phyloP scores from a whole-genome alignment of 768 basidiomycete species.

The Leccinellum rugosiceps region DNA sequence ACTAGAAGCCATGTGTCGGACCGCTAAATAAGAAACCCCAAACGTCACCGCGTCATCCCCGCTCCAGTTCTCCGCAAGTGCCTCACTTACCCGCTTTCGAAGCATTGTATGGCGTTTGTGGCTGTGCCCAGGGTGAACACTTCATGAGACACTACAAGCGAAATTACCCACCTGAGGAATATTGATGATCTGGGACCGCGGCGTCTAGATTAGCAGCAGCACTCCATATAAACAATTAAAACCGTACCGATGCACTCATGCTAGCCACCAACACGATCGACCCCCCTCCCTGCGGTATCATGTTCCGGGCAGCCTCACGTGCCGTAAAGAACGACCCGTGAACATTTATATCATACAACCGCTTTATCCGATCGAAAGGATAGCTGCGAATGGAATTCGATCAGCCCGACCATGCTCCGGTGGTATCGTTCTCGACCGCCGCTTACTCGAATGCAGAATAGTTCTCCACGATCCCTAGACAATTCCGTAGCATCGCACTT shows the following conservation, averaged over 20 bases:
- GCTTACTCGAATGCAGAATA: constrained; percentile 80
- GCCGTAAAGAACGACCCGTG: constrained; percentile 96
- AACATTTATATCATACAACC: constrained; percentile 89
- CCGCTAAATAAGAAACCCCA: constrained; percentile 47
- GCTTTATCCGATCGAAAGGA: constrained; percentile 80
- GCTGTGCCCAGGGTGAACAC: constrained; percentile 36
- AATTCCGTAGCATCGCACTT: neutral
- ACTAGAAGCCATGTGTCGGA: constrained; percentile 90
- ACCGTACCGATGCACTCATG: constrained; percentile 84
- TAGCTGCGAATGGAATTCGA: constrained; percentile 47
- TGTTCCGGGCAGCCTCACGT: constrained; percentile 87
- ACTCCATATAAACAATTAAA: neutral
- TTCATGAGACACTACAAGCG: neutral
- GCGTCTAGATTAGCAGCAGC: constrained; percentile 9
- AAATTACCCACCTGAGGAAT: constrained; percentile 67
- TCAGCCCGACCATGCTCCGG: constrained; percentile 10
- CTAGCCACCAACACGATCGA: constrained; percentile 84
- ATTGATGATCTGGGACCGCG: constrained; percentile 66
- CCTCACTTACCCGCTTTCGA: constrained; percentile 75
- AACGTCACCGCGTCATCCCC: constrained; percentile 3
- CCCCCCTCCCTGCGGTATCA: constrained; percentile 79
- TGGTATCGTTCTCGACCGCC: constrained; percentile 14
- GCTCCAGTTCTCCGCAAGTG: neutral
- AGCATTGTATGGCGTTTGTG: constrained; percentile 94
- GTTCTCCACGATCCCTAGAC: constrained; percentile 80